phyloP scores from a whole-genome alignment of 2,329 filamentous ascomycete species.

The Fusarium lyarnte region DNA sequence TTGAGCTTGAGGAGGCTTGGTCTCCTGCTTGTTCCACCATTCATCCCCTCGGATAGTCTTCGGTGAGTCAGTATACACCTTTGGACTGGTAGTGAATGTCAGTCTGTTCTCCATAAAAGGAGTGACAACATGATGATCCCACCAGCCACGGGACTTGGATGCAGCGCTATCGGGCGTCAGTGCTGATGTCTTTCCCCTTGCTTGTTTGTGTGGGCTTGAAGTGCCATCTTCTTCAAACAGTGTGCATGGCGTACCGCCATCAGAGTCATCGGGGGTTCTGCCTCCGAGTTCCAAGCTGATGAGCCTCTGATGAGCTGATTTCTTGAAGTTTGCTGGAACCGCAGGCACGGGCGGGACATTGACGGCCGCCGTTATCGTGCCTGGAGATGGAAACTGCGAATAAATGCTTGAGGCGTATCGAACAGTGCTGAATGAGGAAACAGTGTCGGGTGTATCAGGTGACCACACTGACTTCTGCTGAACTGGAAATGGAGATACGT shows the following conservation, averaged over 20 bases:
- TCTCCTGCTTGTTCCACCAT: conserved; percentile 49
- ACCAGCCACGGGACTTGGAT: conserved; percentile 75
- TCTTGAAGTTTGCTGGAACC: conserved; percentile 59
- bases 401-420: conserved; percentile 68
- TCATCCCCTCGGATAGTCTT: conserved; percentile 45
- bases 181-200: conserved; percentile 50
- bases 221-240: conserved; percentile 76
- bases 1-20: conserved; percentile 24
- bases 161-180: conserved; percentile 60
- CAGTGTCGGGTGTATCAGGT: conserved; percentile 66
- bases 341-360: conserved; percentile 69
- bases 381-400: conserved; percentile 61
- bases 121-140: conserved; percentile 78
- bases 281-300: conserved; percentile 50
- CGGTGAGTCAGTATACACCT: conserved; percentile 46
- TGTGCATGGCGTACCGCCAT: conserved; percentile 68
- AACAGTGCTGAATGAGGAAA: conserved; percentile 52
- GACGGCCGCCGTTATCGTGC: conserved; percentile 39
- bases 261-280: conserved; percentile 56
- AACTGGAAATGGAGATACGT: conserved; percentile 33
- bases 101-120: conserved; percentile 66
- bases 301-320: conserved; percentile 45
- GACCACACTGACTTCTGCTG: conserved; percentile 66
- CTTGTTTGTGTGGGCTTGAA: conserved; percentile 51
- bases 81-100: conserved; percentile 54